Evolutionary conservation across 805 yeast species (phyloP).

Genomic region (Yarrowia keelungensis): DNA sequence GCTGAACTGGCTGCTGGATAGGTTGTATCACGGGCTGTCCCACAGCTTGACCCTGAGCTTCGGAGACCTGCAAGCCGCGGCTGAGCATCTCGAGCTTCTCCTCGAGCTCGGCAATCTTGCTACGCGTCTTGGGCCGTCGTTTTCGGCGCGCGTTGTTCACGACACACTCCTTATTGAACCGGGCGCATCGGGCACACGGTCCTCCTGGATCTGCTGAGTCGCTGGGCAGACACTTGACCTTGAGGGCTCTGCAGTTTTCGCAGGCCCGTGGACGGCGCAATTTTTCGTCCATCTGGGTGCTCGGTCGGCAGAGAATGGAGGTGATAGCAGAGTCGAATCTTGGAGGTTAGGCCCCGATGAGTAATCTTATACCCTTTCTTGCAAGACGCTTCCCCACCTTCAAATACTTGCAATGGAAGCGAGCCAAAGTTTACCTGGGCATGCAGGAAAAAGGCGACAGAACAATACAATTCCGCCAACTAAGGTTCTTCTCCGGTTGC

Average conservation of each 20-base stretch:
- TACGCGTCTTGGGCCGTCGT: slow-evolving; percentile 54
- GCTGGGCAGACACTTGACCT: slow-evolving; percentile 83
- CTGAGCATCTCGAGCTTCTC: slow-evolving; percentile 32
- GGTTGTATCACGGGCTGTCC: slow-evolving; percentile 5
- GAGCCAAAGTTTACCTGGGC: slow-evolving; percentile 23
- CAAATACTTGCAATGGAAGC: slow-evolving; percentile 14
- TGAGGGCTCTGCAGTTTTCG: slow-evolving; percentile 71
- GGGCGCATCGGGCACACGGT: slow-evolving; percentile 77
- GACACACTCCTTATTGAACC: slow-evolving; percentile 67
- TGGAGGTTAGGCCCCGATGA: slow-evolving; percentile 2
- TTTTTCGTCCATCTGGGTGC: slow-evolving; percentile 19
- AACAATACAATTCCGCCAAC: not conserved
- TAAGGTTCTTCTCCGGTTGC: not conserved
- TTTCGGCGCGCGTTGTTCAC: slow-evolving; percentile 68
- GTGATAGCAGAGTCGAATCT: no score
- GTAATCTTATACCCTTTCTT: slow-evolving; percentile 25
- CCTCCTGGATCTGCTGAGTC: slow-evolving; percentile 63
- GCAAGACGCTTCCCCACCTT: slow-evolving; percentile 18
- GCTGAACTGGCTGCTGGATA: not conserved
- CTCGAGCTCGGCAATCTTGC: slow-evolving; percentile 40
- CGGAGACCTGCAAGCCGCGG: slow-evolving; percentile 11
- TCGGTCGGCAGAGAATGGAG: not conserved
- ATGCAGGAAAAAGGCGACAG: slow-evolving; percentile 27
- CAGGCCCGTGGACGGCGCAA: slow-evolving; percentile 47
- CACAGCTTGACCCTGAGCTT: not conserved